Base-by-base conservation (phyloP, 805 yeast species). In the Candida peoriensis region DNA sequence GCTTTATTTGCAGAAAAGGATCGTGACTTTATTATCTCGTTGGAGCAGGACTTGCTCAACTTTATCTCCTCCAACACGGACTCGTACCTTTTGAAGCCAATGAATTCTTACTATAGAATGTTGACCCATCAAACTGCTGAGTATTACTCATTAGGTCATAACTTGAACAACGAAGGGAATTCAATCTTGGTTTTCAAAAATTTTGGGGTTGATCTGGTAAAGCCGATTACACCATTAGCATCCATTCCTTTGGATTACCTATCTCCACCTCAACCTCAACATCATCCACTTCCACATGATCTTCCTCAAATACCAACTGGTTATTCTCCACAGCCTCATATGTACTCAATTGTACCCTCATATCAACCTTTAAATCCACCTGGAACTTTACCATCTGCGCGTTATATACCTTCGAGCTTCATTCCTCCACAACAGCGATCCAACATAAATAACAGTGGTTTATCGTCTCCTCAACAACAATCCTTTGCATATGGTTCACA, bases 51-150 rank as follows among this genome's bases (percentile, higher is more conserved):
- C 36, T 53, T 78, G 19, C 41, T 67, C 11, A 61, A 58, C 17
- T 75, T 78, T 46, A 63, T 74, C 24, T 46, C 61, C 7, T 58
- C 64, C 32, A 61, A 46, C 48, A 68, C 46, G 34, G 64, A 50
- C 47, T 65, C 56, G 43, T 66, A 51, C 55, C 70, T 20, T 47
- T 61, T 64, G 59, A 64, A 45, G 18, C 56, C 55, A 6, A 70
- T 76, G 69, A 82, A 82, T 54, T 78, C 87, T 3, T 82, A 78
- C 53, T 77, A 75, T 44, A 61, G 90, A 44, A 60, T 83, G 30
- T 57, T 83, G 35, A 69, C 81, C 0, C 89, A 83, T 55, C 82
- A 80, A 44, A 60, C 81, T 23, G 84, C 88, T 5, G 81, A 76
- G 24, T 80, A 79, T 52, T 78, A 80, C 48, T 61, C 66, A 17